phyloP scores from a whole-genome alignment of 1,139 yeast species.

The Taphrina communis region DNA sequence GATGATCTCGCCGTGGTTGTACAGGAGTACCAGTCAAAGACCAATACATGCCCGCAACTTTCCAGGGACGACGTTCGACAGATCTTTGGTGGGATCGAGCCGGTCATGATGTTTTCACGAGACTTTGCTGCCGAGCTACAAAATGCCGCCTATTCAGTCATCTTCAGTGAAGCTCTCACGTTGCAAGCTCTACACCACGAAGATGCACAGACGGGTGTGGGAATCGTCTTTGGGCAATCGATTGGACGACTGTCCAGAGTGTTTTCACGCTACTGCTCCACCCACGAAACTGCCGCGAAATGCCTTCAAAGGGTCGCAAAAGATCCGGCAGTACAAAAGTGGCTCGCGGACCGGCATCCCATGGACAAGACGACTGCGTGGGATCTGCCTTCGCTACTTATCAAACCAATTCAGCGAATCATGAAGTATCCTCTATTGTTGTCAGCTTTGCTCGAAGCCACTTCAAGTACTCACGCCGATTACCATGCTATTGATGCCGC shows the following conservation, averaged over 20 bases:
- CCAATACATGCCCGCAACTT: conserved; percentile 11
- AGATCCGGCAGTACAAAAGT: conserved; percentile 49
- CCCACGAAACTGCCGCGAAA: conserved; percentile 40
- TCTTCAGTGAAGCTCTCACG: conserved; percentile 15
- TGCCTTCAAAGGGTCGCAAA: conserved; percentile 32
- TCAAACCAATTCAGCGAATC: conserved; percentile 56
- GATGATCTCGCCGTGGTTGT: conserved; percentile 34
- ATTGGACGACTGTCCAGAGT: conserved; percentile 40
- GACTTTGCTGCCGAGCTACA: conserved; percentile 27
- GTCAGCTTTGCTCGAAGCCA: conserved; percentile 47
- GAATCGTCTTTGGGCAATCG: conserved; percentile 37
- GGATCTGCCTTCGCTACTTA: conserved; percentile 54
- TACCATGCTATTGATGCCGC: conserved; percentile 50
- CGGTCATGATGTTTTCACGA: conserved; percentile 25
- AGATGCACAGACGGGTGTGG: conserved; percentile 31
- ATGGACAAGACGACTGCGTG: conserved; percentile 52
- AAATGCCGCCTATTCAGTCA: conserved; percentile 20
- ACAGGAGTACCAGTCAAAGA: conserved; percentile 21
- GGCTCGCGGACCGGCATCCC: conserved; percentile 49
- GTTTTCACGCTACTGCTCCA: conserved; percentile 42
- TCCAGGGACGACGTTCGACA: conserved; percentile 14
- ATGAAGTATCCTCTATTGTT: conserved; percentile 55
- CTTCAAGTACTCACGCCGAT: conserved; percentile 51
- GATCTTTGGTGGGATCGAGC: conserved; percentile 38
- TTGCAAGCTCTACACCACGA: conserved; percentile 19